Base-by-base conservation (phyloP, 148 eudicot species). In the Fagopyrum tataricum region DNA sequence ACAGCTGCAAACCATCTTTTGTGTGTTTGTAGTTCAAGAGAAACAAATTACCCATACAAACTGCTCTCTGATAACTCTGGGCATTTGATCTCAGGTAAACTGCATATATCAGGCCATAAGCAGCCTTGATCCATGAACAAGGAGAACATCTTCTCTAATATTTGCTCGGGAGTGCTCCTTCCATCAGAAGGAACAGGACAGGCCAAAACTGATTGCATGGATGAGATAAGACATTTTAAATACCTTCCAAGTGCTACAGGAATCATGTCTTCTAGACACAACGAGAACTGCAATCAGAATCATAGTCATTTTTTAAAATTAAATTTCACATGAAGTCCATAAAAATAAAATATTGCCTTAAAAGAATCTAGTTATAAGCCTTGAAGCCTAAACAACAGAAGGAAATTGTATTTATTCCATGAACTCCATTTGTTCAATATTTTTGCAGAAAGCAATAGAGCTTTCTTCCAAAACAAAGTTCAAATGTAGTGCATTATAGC, bases 241-340 rank as follows among this genome's bases (percentile, higher is more conserved):
- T 87, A 92, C 82, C 97, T 89, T 76, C 97, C 96, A 55, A 95
- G 89, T 72, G 97, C 90, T 74, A 92, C 87, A 26, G 99, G 99
- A 80, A 90, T 91, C 78, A 95, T 86, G 89, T 95, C 99, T 84
- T 95, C 97, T 68, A 95, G 89, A 87, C 99, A 91, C 76, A 90
- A 79, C 61, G 94, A 90, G 84, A 95, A 95, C 99, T 95, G 96
- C 81, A 91, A 75, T 64, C 9, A 83, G 72, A 73, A 44, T 2
- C 42, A 46, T 43, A 17, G 14, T 14, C 46, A 18, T 72, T 73
- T 48, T 67, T 64, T 15, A 9, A 13, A 7, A 13, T 64, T 64
- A 64, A 64, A 64, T 64, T 64, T 64, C n/a, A 64, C 9, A 37
- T 62, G 14, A 6, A 31, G 43, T 5, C 6, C 11, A 23, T 23